Evolutionary conservation across 176 grass and related monocot species (phyloP).

Genomic region (Chloris gayana): DNA sequence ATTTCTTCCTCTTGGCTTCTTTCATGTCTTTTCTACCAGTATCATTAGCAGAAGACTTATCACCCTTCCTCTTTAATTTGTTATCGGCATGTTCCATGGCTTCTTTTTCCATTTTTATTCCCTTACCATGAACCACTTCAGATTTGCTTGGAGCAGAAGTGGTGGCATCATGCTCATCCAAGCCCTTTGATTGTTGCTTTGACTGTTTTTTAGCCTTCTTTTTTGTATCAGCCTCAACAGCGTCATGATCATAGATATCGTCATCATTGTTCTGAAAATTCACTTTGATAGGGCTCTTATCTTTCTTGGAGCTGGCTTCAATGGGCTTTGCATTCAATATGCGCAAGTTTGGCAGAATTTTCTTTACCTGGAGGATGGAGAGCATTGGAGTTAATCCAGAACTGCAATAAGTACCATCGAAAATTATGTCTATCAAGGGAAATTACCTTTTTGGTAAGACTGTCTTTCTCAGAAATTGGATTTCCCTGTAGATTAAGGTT

Average conservation of each 20-base stretch:
- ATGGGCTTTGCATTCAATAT: slow-evolving; percentile 86
- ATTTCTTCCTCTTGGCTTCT: slow-evolving; percentile 52
- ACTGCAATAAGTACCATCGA: neutral
- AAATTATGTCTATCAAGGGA: neutral
- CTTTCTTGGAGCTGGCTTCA: slow-evolving; percentile 45
- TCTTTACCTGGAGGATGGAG: slow-evolving; percentile 60
- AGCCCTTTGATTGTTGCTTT: slow-evolving; percentile 34
- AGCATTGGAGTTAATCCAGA: slow-evolving; percentile 15
- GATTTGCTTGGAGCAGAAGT: slow-evolving; percentile 17
- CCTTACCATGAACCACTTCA: slow-evolving; percentile 29
- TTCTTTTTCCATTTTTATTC: slow-evolving; percentile 37
- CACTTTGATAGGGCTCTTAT: slow-evolving; percentile 42
- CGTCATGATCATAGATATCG: neutral
- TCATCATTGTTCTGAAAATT: slow-evolving; percentile 33
- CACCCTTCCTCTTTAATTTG: slow-evolving; percentile 43
- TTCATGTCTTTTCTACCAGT: slow-evolving; percentile 31
- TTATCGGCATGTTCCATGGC: slow-evolving; percentile 25
- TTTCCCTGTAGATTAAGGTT: slow-evolving; percentile 92
- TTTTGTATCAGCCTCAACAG: slow-evolving; percentile 20
- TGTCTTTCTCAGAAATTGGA: slow-evolving; percentile 78
- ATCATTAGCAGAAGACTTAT: slow-evolving; percentile 27
- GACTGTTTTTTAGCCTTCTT: slow-evolving; percentile 45
- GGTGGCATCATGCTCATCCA: slow-evolving; percentile 11
- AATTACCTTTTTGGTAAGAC: slow-evolving; percentile 66
- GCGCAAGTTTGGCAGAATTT: slow-evolving; percentile 60